These are phyloP conservation scores for Lecanosticta acicola DNA, from an alignment of 2,329 filamentous ascomycete genomes.

Conservation along the genomic window DNA sequence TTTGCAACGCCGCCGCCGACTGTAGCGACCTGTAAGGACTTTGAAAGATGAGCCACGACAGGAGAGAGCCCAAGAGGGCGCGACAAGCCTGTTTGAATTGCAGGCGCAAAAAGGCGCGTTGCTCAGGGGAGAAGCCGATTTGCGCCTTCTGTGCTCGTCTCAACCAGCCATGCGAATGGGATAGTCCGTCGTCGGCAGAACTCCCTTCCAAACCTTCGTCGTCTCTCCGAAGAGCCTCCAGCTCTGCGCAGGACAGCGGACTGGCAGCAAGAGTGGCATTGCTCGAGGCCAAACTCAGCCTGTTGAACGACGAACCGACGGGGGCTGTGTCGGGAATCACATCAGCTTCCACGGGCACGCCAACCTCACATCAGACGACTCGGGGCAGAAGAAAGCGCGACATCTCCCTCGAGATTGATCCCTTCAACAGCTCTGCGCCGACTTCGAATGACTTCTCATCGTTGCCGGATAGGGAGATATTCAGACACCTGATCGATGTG, in stretches of 20 bases:
- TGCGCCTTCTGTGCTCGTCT: constrained; percentile 10
- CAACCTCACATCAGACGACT: background rate
- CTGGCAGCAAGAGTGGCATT: constrained; percentile 8
- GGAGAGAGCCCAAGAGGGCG: constrained; percentile 4
- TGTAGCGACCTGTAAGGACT: background rate
- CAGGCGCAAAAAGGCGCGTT: constrained; percentile 9
- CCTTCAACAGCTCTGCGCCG: background rate
- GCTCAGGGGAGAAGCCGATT: constrained; percentile 5
- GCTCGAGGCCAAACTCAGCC: constrained; percentile 6
- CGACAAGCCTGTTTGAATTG: constrained; percentile 11
- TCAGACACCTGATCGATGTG: constrained; percentile 4
- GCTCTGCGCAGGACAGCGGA: background rate
- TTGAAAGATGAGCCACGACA: constrained; percentile 3
- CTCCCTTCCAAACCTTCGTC: background rate
- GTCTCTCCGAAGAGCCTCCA: background rate
- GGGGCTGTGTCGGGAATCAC: background rate
- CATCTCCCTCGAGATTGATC: background rate
- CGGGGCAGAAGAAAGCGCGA: background rate
- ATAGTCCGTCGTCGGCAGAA: background rate
- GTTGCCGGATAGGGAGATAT: background rate
- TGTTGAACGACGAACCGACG: background rate
- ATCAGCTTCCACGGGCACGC: background rate
- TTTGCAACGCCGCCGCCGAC: too few relatives aligned
- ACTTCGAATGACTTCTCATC: background rate
- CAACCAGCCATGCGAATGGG: constrained; percentile 7